Conservation (phyloP, 306 rosid genomes). For the Rosa persica region DNA sequence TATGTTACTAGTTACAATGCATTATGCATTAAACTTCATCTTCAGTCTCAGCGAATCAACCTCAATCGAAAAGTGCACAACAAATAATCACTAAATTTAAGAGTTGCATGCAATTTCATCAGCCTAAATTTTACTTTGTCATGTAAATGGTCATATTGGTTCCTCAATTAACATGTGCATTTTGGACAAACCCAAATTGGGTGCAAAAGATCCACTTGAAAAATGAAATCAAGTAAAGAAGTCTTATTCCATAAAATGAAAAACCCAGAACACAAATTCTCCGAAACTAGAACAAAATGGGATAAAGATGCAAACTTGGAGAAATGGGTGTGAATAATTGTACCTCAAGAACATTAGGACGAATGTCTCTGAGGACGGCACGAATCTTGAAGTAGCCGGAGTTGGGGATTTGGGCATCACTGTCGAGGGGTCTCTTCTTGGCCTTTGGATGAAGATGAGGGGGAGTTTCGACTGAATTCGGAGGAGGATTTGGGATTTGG, state of each 20-base stretch:
- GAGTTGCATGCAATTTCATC: background rate
- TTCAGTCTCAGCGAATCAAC: background rate
- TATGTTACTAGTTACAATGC: background rate
- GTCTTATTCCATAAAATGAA: background rate
- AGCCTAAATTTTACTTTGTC: background rate
- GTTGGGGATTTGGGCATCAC: slow-evolving; percentile 23
- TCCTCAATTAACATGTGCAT: background rate
- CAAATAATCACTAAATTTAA: background rate
- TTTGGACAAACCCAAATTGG: background rate
- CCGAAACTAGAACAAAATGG: slow-evolving; percentile 2
- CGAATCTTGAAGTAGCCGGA: slow-evolving; percentile 61
- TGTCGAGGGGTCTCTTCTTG: slow-evolving; percentile 54
- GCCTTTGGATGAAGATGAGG: slow-evolving; percentile 30
- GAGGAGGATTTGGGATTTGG: slow-evolving; percentile 23
- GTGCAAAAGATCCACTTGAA: background rate
- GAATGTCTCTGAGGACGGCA: slow-evolving; percentile 60
- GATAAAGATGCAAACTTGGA: background rate
- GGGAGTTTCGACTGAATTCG: slow-evolving; percentile 16
- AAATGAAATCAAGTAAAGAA: background rate
- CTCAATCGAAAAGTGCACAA: background rate
- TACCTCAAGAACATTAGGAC: slow-evolving; percentile 78
- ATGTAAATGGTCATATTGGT: background rate
- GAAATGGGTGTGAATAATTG: background rate
- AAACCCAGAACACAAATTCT: slow-evolving; percentile 10
- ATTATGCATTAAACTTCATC: background rate